A percentile compares a stretch with the other conserved stretches of the same genome.
phyloP scores from a whole-genome alignment of 2,329 filamentous ascomycete genomes.

The Sarocladiaceae sp. region DNA sequence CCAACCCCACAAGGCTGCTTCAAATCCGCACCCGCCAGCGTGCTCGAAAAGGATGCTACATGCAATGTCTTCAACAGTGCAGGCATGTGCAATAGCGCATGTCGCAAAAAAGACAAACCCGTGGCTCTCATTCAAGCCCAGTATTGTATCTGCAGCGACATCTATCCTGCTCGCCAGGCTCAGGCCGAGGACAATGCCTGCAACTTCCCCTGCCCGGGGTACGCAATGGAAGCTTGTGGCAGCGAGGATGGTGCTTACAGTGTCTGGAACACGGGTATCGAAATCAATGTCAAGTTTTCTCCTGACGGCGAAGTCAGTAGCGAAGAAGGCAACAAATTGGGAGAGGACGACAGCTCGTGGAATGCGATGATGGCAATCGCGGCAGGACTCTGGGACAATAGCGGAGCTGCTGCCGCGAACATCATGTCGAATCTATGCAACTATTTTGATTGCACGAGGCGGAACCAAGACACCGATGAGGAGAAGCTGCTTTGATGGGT shows the following conservation, averaged over 20 bases:
- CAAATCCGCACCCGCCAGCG: background rate
- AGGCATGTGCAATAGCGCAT: background rate
- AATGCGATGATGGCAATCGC: background rate
- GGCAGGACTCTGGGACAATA: background rate
- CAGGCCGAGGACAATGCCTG: background rate
- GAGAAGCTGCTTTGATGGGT: too few species aligned
- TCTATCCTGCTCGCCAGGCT: background rate
- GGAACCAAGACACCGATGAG: background rate
- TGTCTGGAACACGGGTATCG: conserved; percentile 5
- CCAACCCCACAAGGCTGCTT: background rate
- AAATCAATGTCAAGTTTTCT: background rate
- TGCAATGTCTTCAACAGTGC: background rate
- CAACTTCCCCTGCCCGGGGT: conserved; percentile 4
- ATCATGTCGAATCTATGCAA: background rate
- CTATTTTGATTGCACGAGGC: background rate
- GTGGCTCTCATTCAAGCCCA: background rate
- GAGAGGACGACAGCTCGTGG: background rate
- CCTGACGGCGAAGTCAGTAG: background rate
- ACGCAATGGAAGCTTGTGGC: background rate
- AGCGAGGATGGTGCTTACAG: background rate
- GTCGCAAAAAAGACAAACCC: background rate
- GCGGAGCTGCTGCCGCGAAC: background rate
- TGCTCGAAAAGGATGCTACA: too few species aligned
- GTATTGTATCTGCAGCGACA: background rate
- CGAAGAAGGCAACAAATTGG: too few species aligned